A percentile compares a stretch with the other conserved stretches of the same genome.
These are phyloP conservation scores for Candida tetrigidarum DNA, from an alignment of 1,139 yeast species.

Conservation along the genomic window DNA sequence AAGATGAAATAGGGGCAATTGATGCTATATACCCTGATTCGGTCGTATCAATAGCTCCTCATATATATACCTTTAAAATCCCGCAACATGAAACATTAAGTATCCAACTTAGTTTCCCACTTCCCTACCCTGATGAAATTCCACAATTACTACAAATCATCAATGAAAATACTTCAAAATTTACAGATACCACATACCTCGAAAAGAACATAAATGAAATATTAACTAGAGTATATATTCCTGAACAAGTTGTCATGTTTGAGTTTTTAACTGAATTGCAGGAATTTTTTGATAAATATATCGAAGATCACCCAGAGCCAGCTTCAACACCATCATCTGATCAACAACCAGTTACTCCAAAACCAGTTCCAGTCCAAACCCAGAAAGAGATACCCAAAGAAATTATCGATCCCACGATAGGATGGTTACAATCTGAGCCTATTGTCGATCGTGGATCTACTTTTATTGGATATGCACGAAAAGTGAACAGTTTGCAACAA, in stretches of 20 bases:
- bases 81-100: constrained; percentile 66
- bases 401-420: constrained; percentile 52
- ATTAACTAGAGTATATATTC: constrained; percentile 50
- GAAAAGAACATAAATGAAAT: constrained; percentile 50
- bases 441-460: constrained; percentile 84
- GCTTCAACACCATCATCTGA: constrained; percentile 9
- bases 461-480: constrained; percentile 76
- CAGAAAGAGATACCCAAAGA: constrained; percentile 4
- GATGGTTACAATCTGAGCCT: constrained; percentile 81
- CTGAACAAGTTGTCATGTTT: constrained; percentile 77
- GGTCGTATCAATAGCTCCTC: constrained; percentile 33
- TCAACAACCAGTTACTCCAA: constrained; percentile 16
- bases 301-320: constrained; percentile 22
- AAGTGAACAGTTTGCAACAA: constrained; percentile 64
- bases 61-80: constrained; percentile 53
- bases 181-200: constrained; percentile 48
- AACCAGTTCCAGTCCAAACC: not conserved
- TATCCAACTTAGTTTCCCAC: constrained; percentile 72
- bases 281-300: constrained; percentile 45
- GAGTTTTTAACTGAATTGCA: constrained; percentile 74
- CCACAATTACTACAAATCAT: constrained; percentile 61
- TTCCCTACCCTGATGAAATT: constrained; percentile 64
- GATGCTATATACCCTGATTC: constrained; percentile 87
- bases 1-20: constrained; percentile 82
- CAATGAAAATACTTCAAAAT: constrained; percentile 33